Conservation (phyloP, 2,329 filamentous ascomycete species). For the Calycina herbarum region DNA sequence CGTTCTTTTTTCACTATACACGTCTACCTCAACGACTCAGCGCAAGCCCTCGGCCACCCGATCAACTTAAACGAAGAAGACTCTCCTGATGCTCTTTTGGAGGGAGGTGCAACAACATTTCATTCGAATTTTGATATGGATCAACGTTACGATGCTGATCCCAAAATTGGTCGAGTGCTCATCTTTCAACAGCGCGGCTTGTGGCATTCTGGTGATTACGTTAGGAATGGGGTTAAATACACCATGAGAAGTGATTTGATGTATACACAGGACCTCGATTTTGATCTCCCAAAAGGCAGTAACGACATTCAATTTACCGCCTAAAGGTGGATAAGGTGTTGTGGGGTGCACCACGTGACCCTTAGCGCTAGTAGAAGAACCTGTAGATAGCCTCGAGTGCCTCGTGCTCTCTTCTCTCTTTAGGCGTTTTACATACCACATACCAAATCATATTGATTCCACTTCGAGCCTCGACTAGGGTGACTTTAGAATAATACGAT, state of each 20-base stretch:
- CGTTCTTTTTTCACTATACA: constrained; percentile 53
- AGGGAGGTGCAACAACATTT: constrained; percentile 57
- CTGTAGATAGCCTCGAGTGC: too few relatives aligned
- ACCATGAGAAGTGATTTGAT: constrained; percentile 57
- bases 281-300: not conserved
- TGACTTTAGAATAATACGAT: too few relatives aligned
- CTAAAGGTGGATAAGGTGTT: not conserved
- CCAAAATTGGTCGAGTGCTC: constrained; percentile 57
- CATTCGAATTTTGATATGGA: constrained; percentile 43
- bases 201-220: constrained; percentile 54
- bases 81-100: constrained; percentile 22
- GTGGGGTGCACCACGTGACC: too few relatives aligned
- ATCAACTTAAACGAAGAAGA: constrained; percentile 21
- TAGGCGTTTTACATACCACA: too few relatives aligned
- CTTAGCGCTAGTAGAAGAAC: too few relatives aligned
- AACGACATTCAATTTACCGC: not conserved
- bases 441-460: too few relatives aligned
- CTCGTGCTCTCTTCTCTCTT: too few relatives aligned
- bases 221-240: constrained; percentile 53
- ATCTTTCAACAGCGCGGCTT: constrained; percentile 58
- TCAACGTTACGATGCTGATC: constrained; percentile 52
- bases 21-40: constrained; percentile 54
- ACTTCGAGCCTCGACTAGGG: too few relatives aligned
- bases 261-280: constrained; percentile 40
- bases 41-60: constrained; percentile 40